Percentiles rank a stretch among this genome's conserved stretches.
phyloP scores from a whole-genome alignment of 495 filamentous ascomycete genomes.

The Neurospora sp. region DNA sequence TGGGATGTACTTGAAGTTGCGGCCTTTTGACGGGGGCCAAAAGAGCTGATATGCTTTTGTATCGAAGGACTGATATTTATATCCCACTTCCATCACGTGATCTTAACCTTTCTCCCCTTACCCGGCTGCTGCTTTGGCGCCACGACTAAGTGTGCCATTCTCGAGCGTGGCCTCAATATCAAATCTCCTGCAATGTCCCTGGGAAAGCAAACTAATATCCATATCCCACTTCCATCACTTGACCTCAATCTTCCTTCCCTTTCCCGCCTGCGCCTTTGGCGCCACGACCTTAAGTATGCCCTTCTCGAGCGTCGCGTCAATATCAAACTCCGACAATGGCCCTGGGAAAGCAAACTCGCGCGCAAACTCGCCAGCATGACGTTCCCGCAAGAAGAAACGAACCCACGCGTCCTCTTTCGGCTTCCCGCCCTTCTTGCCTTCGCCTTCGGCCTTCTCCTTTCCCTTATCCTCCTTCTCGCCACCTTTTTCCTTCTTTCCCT shows the following conservation, averaged over 20 bases:
- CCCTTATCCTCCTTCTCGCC: constrained; percentile 1
- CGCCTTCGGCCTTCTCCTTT: neutral
- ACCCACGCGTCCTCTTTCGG: neutral
- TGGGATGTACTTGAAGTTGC: constrained; percentile 36
- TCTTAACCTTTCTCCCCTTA: constrained; percentile 9
- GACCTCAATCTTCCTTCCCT: constrained; percentile 11
- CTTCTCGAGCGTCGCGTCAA: constrained; percentile 13
- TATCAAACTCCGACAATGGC: constrained; percentile 15
- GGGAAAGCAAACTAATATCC: constrained; percentile 12
- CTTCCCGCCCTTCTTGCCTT: neutral
- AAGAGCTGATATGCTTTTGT: neutral
- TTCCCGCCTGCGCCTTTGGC: constrained; percentile 7
- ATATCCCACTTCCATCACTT: neutral
- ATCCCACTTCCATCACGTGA: neutral
- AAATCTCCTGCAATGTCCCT: constrained; percentile 12
- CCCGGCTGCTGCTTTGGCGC: constrained; percentile 10
- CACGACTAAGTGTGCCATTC: constrained; percentile 12
- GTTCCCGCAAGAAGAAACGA: constrained; percentile 9
- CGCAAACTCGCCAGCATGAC: constrained; percentile 12
- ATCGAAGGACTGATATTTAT: neutral
- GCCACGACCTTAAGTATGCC: constrained; percentile 15
- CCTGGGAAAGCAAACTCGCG: constrained; percentile 19
- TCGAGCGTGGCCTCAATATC: constrained; percentile 14
- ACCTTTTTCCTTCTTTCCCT: neutral
- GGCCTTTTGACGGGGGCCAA: neutral